A percentile compares a stretch with the other conserved stretches of the same genome.
Evolutionary conservation across 1,284 basidiomycete genomes (phyloP).

Genomic region (Pholiota adiposa): DNA sequence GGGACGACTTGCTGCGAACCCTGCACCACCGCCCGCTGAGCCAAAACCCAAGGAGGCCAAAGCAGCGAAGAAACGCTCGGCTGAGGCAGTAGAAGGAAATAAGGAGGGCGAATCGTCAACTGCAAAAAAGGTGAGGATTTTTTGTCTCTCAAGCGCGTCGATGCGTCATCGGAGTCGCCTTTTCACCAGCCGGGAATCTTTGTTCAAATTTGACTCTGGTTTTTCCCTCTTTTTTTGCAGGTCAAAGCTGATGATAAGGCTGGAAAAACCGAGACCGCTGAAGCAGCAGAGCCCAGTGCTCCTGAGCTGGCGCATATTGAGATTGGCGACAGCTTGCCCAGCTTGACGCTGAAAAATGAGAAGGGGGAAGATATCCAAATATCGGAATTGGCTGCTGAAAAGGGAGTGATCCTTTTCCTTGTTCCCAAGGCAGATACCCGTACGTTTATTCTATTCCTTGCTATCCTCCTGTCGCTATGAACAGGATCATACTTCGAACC

Average conservation of each 20-base stretch:
- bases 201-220: neutral
- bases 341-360: slow-evolving; percentile 78
- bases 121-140: slow-evolving; percentile 33
- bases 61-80: slow-evolving; percentile 41
- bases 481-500: neutral
- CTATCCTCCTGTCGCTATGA: neutral
- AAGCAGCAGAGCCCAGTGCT: slow-evolving; percentile 34
- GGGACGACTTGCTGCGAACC: slow-evolving; percentile 47
- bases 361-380: slow-evolving; percentile 74
- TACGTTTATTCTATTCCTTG: slow-evolving; percentile 40
- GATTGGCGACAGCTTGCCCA: slow-evolving; percentile 80
- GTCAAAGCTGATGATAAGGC: slow-evolving; percentile 28
- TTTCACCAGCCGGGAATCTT: neutral
- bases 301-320: slow-evolving; percentile 50
- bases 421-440: slow-evolving; percentile 87
- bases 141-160: neutral
- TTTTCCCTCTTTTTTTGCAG: slow-evolving; percentile 13
- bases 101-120: slow-evolving; percentile 33
- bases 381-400: slow-evolving; percentile 62
- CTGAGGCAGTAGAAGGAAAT: slow-evolving; percentile 29
- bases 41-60: slow-evolving; percentile 31
- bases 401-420: slow-evolving; percentile 84
- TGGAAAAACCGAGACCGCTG: slow-evolving; percentile 22
- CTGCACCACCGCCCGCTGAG: slow-evolving; percentile 23
- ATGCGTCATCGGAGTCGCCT: neutral